Evolutionary conservation across 306 rosid species (phyloP).

Genomic region (Cicer yamashitae): DNA sequence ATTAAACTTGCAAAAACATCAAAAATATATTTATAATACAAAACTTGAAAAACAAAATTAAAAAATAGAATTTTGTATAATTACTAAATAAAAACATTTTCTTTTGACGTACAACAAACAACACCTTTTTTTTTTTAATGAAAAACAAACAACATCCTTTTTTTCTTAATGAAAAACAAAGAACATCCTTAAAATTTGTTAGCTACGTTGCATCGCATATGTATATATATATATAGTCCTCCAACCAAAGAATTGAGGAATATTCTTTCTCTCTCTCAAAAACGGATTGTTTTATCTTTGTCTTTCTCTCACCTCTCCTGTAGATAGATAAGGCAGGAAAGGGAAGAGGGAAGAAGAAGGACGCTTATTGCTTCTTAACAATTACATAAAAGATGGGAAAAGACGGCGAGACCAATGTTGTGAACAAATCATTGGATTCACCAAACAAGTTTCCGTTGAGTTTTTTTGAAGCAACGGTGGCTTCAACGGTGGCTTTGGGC

Average conservation of each 20-base stretch:
- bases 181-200: background rate
- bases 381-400: slow-evolving; percentile 38
- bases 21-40: no score
- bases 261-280: slow-evolving; percentile 34
- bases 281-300: background rate
- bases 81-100: no score
- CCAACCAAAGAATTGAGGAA: slow-evolving; percentile 31
- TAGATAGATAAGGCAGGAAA: slow-evolving; percentile 17
- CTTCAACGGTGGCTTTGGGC: slow-evolving; percentile 67
- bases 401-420: slow-evolving; percentile 40
- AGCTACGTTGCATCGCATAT: background rate
- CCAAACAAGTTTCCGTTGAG: slow-evolving; percentile 61
- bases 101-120: no score
- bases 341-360: background rate
- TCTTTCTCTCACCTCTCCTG: slow-evolving; percentile 14
- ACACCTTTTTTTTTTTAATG: no score
- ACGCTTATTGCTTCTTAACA: background rate
- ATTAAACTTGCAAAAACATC: no score
- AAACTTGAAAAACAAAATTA: no score
- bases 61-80: no score
- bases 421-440: slow-evolving; percentile 9
- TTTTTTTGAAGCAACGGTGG: slow-evolving; percentile 71
- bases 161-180: no score
- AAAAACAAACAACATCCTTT: no score
- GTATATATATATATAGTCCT: background rate